Percentiles rank a stretch among this genome's conserved stretches.
Evolutionary conservation across 768 basidiomycete genomes (phyloP).

Genomic region (Sporobolomyces phaffii): DNA sequence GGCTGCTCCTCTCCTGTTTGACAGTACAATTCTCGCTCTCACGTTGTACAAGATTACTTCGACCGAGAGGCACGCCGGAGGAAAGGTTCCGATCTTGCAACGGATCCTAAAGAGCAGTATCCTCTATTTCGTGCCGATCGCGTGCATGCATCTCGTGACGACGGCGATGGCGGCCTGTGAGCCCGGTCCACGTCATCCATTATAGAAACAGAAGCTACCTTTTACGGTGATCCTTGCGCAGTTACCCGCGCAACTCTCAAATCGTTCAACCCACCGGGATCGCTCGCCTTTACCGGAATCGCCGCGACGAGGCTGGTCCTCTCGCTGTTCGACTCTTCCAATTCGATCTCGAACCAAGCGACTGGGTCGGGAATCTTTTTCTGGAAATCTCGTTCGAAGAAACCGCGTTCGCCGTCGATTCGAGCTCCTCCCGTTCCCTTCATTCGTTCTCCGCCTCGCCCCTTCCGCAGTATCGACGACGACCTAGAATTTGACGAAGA

Average conservation of each 20-base stretch:
- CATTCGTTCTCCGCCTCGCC: no score
- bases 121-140: background rate
- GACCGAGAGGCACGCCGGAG: background rate
- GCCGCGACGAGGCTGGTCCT: background rate
- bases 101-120: background rate
- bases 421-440: no score
- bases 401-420: no score
- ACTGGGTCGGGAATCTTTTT: background rate
- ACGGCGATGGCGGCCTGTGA: conserved; percentile 1
- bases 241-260: conserved; percentile 3
- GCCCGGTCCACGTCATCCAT: no score
- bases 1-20: conserved; percentile 5
- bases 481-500: no score
- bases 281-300: conserved; percentile 5
- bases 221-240: background rate
- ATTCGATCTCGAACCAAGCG: conserved; percentile 4
- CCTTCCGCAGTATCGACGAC: no score
- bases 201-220: background rate
- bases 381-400: background rate
- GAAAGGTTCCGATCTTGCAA: conserved; percentile 3
- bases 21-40: background rate
- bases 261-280: conserved; percentile 8
- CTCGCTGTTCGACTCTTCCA: background rate
- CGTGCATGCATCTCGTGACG: background rate
- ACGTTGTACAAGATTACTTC: background rate